Evolutionary conservation across 2,329 filamentous ascomycete species (phyloP), one percentile per base, ranked within the genome.

Genomic region (Metarhizium humberi): DNA sequence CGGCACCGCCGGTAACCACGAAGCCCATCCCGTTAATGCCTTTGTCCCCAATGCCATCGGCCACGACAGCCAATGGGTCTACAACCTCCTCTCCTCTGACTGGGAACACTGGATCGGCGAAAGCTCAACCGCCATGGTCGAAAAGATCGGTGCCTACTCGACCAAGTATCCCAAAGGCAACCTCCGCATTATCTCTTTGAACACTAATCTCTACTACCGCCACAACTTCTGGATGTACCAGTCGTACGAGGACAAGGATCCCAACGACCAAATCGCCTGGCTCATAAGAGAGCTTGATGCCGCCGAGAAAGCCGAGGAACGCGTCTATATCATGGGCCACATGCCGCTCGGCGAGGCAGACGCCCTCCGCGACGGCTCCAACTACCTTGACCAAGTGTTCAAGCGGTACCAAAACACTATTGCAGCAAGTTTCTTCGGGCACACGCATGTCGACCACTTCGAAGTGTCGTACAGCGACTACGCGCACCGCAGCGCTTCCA

Each of bases 251-350:
- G 2, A 77, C 77, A 70, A 64, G 18, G 79, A 82, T 61, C 79
- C 78, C 2, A 73, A 73, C 61, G 70, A 71, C 13, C 75, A 82
- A 62, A 69, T 84, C 3, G 66, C 71, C 16, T 83, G 80, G 77
- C 70, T 84, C 7, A 75, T 79, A 5, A 54, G 61, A 3, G 76
- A 84, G 61, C 74, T 85, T 0, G 73, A 78, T 52, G 69, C 70
- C 2, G 79, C 81, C 3, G 80, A 84, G 60, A 68, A 68, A 48
- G 71, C 73, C 1, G 71, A 72, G 40, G 74, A 83, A 62, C 73
- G 77, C 25, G 81, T 80, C 29, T 84, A 77, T 67, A 72, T 85
- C 45, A 75, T 83, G 36, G 78, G 78, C 2, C 81, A 85, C 60
- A 81, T 81, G 71, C 75, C 80, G 2, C 64, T 75, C 20, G 80